A percentile compares a stretch with the other conserved stretches of the same genome.
Conservation (phyloP, 768 basidiomycete genomes). For the Tricholomella constricta region DNA sequence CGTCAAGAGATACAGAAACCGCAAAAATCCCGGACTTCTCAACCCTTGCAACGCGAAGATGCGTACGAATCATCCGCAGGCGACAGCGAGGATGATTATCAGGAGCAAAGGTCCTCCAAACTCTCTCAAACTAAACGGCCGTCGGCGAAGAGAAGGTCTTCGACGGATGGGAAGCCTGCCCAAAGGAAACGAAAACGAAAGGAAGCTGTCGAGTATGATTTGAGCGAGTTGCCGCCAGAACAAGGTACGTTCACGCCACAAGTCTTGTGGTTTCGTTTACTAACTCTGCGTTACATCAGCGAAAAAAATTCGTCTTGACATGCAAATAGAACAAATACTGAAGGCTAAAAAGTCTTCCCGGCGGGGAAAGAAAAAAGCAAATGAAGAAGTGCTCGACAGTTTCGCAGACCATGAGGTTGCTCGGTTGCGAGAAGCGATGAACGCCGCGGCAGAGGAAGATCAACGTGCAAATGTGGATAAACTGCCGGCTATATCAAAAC, state of each 20-base stretch:
- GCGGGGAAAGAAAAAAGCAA: constrained; percentile 71
- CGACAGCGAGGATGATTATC: constrained; percentile 54
- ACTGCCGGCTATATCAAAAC: constrained; percentile 81
- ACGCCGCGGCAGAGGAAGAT: constrained; percentile 83
- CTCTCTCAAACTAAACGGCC: constrained; percentile 32
- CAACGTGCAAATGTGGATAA: constrained; percentile 77
- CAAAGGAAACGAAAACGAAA: constrained; percentile 59
- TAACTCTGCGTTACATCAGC: constrained; percentile 43
- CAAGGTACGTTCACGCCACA: constrained; percentile 56
- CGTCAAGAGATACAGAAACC: constrained; percentile 44
- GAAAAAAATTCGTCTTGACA: constrained; percentile 74
- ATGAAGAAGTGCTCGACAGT: constrained; percentile 81
- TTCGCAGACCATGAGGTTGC: constrained; percentile 92
- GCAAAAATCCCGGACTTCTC: constrained; percentile 29
- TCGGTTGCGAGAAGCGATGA: constrained; percentile 87
- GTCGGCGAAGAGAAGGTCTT: constrained; percentile 23
- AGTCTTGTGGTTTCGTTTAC: not conserved
- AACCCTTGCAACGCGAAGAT: constrained; percentile 44
- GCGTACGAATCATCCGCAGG: constrained; percentile 55
- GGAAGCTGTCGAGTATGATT: constrained; percentile 61
- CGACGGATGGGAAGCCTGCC: constrained; percentile 30
- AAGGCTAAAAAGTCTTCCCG: constrained; percentile 74
- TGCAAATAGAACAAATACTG: constrained; percentile 84
- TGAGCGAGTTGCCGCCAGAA: constrained; percentile 72
- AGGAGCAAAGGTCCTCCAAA: constrained; percentile 35